Percentiles rank a stretch among this genome's conserved stretches.
phyloP scores from a whole-genome alignment of 345 rosid genomes.

The Dimocarpus longan region DNA sequence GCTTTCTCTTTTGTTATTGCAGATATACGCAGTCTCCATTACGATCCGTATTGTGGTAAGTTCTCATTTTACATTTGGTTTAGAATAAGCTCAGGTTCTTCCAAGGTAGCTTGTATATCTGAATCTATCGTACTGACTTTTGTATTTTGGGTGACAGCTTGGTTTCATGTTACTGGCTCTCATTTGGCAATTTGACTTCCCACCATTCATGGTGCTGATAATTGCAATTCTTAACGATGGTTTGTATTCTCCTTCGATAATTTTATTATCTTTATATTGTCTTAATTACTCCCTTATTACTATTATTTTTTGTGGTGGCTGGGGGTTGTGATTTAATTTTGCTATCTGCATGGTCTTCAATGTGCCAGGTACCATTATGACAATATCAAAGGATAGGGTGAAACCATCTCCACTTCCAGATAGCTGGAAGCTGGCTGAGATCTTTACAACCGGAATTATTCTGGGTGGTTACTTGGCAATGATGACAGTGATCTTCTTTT shows the following conservation, averaged over 20 bases:
- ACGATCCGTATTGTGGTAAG: constrained; percentile 87
- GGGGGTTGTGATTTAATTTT: too few relatives aligned
- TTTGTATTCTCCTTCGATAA: constrained; percentile 17
- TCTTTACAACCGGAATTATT: constrained; percentile 58
- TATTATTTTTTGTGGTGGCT: too few relatives aligned
- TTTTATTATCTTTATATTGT: neutral
- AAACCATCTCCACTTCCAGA: constrained; percentile 67
- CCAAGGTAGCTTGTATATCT: constrained; percentile 12
- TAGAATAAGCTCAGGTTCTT: constrained; percentile 5
- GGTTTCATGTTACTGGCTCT: constrained; percentile 71
- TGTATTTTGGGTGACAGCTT: constrained; percentile 39
- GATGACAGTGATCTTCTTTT: constrained; percentile 72
- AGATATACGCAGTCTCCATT: constrained; percentile 90
- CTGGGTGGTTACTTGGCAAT: constrained; percentile 63
- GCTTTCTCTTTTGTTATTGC: constrained; percentile 27
- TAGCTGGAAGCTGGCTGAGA: constrained; percentile 63
- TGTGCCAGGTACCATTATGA: constrained; percentile 58
- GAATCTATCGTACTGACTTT: neutral
- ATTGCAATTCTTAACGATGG: constrained; percentile 66
- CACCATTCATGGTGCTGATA: constrained; percentile 70
- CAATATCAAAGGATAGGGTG: constrained; percentile 64
- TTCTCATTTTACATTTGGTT: constrained; percentile 1
- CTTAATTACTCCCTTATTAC: neutral
- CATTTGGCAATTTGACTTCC: constrained; percentile 69
- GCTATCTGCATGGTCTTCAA: neutral